Base-by-base conservation (phyloP, 2,329 filamentous ascomycete species). In the Hortaea sp. region DNA sequence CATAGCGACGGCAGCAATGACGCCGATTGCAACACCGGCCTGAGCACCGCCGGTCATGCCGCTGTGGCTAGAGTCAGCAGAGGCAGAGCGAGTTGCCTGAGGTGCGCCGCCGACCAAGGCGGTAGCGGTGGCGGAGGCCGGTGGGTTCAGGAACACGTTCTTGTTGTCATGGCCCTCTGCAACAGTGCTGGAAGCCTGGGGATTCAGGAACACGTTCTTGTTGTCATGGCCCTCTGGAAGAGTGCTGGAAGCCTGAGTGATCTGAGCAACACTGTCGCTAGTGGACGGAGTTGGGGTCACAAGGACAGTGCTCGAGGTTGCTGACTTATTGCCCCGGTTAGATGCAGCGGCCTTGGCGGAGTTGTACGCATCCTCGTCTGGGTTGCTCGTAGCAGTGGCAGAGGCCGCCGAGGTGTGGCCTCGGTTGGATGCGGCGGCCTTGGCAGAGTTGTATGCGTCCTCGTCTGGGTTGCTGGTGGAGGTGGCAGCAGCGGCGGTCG, bases 21-120 rank as follows among this genome's bases (percentile, higher is more conserved):
- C 79, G 59, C 88, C 89, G 61, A 95, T 81, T 5, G 84, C 87
- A 51, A 95, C 77, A 49, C 92, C 92, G 39, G 88, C 89, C 66
- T 88, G 92, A 50, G 69, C 62, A 47, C 75, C 62, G 43, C 63
- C 62, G 41, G 66, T 70, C 66, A 75, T 67, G 39, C 69, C 69
- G 30, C 49, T 48, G 42, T 49, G 47, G 29, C 27, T 30, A 29
- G 37, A 53, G 43, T 52, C 38, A 10, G 35, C 43, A 13, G 37
- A 43, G 7, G 44, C 44, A 28, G 27, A 41, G 32, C 10, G 29
- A 6, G 35, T 52, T 13, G 46, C 27, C 20, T 42, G 32, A 13
- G 49, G 11, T 1, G 52, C 46, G 7, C 47, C 50, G 28, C 52
- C 53, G 34, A 7, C 47, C 20, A 48, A 27, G 6, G 50, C 48